Evolutionary conservation across 371 early-diverging fungal genomes (phyloP).

Genomic region (Lichtheimia corymbifera): DNA sequence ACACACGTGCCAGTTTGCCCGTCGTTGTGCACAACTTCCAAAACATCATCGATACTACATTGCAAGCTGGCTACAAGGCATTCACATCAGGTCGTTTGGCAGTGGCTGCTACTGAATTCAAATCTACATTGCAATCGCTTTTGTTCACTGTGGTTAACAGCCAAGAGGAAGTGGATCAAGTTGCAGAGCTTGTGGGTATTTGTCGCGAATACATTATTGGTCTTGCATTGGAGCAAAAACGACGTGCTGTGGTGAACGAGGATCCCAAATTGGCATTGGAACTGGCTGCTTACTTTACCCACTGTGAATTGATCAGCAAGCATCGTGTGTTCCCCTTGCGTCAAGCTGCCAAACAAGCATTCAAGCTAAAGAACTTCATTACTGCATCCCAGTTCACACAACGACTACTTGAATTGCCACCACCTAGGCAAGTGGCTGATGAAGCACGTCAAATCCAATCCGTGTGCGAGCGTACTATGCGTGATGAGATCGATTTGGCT

Average conservation of each 20-base stretch:
- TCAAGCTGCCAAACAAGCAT: conserved; percentile 81
- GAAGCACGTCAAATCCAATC: conserved; percentile 82
- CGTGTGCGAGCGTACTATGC: conserved; percentile 76
- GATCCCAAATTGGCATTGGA: conserved; percentile 76
- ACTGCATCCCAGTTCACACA: conserved; percentile 84
- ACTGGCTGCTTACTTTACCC: conserved; percentile 93
- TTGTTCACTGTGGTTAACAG: conserved; percentile 66
- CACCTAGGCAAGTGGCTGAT: conserved; percentile 73
- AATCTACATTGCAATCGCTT: conserved; percentile 71
- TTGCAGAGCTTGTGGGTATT: conserved; percentile 73
- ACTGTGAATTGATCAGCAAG: conserved; percentile 84
- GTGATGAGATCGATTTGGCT: conserved; percentile 80
- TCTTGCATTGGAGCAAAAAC: conserved; percentile 77
- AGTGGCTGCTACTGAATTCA: conserved; percentile 77
- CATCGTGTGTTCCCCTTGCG: conserved; percentile 85
- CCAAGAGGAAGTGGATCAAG: conserved; percentile 70
- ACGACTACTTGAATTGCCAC: conserved; percentile 86
- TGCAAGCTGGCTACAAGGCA: conserved; percentile 80
- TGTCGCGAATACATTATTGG: conserved; percentile 93
- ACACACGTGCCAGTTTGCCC: conserved; percentile 57
- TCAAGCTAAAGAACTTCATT: conserved; percentile 79
- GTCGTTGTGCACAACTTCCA: conserved; percentile 58
- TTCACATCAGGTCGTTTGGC: conserved; percentile 78
- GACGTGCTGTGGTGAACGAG: conserved; percentile 55
- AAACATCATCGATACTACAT: conserved; percentile 46